A percentile compares a stretch with the other conserved stretches of the same genome.
phyloP scores from a whole-genome alignment of 106 monocot species.

The Amphibolis antarctica region DNA sequence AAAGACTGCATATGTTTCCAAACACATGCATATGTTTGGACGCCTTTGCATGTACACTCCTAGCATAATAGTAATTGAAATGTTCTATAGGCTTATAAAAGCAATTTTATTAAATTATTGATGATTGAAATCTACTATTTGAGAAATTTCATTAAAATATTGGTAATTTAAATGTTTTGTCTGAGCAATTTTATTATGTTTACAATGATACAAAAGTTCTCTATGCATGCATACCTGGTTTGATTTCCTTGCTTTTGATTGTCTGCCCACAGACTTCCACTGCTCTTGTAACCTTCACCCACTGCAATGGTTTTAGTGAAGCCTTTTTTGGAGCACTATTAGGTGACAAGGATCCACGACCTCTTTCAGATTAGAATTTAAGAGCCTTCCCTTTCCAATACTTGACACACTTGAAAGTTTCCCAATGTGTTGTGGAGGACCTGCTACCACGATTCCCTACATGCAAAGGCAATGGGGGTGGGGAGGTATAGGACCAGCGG shows the following conservation, averaged over 20 bases:
- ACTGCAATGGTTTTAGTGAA: conserved; percentile 79
- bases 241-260: conserved; percentile 13
- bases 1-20: too few relatives aligned
- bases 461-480: conserved; percentile 23
- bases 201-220: neutral
- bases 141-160: too few relatives aligned
- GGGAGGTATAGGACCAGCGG: conserved; percentile 15
- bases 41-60: too few relatives aligned
- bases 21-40: too few relatives aligned
- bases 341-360: conserved; percentile 24
- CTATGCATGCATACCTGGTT: conserved; percentile 38
- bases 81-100: too few relatives aligned
- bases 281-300: conserved; percentile 90
- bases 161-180: too few relatives aligned
- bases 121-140: too few relatives aligned
- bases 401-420: conserved; percentile 25
- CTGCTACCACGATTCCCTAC: conserved; percentile 17
- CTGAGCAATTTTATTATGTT: too few relatives aligned
- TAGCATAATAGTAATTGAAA: too few relatives aligned
- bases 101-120: too few relatives aligned
- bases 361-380: conserved; percentile 32
- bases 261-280: conserved; percentile 94
- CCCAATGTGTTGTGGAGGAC: conserved; percentile 34
- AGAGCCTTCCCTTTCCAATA: conserved; percentile 43
- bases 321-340: conserved; percentile 44